Evolutionary conservation across 1,139 yeast species (phyloP), one percentile per base, ranked within the genome.

Genomic region (Yamadazyma jaroonii): DNA sequence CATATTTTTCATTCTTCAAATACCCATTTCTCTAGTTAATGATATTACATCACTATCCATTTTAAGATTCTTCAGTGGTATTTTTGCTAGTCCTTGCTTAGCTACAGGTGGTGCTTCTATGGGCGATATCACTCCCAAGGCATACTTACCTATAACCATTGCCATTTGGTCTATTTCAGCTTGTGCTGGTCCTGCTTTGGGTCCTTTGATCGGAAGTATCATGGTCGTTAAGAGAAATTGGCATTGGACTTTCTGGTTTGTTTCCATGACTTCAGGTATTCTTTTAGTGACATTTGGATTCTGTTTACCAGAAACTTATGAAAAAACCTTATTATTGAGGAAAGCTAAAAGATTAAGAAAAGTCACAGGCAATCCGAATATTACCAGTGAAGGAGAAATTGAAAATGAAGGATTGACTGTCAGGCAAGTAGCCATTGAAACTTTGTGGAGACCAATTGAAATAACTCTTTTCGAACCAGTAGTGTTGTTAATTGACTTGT

Each of bases 371-470:
- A 64, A 64, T 47, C 38, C 45, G 2, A 56, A 55, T 33, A 57
- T 65, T 32, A 54, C 54, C 11, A 56, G 61, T 34, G 53, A 47
- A 32, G 67, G 62, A 14, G 63, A 62, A 40, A 40, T 61, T 23
- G 64, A 60, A 32, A 47, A 52, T 39, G 39, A 38, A 3, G 37
- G 40, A 4, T 45, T 54, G 44, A 49, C 57, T 12, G 17, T 40
- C 9, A 41, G 40, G 7, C 56, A 61, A 34, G 36, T 66, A 25
- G 46, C 62, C 6, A 45, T 59, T 20, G 75, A 72, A 43, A 56
- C 73, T 34, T 57, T 79, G 50, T 79, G 73, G 72, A 59, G 75
- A 51, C 79, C 79, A 2, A 37, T 74, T 36, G 67, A 66, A 42
- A 63, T 73, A 31, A 58, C 67, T 5, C 44, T 72, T 9, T 54